Conservation (phyloP, 805 yeast genomes). For the Aciculoconidium aculeatum region DNA sequence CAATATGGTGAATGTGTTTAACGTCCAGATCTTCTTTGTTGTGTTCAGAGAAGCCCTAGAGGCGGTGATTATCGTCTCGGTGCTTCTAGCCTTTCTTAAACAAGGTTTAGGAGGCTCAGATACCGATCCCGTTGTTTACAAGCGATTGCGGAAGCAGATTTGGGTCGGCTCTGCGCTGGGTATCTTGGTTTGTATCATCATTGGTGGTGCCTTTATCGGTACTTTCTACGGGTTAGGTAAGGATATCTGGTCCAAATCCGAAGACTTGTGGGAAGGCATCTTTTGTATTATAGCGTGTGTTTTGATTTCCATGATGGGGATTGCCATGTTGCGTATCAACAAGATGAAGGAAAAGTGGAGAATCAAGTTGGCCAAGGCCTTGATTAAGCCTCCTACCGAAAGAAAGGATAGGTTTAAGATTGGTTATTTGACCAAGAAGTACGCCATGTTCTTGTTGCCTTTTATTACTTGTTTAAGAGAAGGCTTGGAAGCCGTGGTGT, state of each 20-base stretch:
- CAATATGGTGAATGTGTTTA: constrained; percentile 52
- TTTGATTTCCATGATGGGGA: constrained; percentile 89
- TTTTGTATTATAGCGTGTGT: constrained; percentile 86
- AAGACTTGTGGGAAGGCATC: constrained; percentile 96
- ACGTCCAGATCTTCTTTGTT: constrained; percentile 76
- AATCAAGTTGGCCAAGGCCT: constrained; percentile 82
- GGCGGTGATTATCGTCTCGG: constrained; percentile 89
- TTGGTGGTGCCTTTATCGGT: constrained; percentile 94
- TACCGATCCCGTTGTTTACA: constrained; percentile 49
- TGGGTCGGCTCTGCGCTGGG: constrained; percentile 81
- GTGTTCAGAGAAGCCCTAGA: constrained; percentile 92
- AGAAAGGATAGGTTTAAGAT: constrained; percentile 42
- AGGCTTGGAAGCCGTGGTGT: constrained; percentile 35
- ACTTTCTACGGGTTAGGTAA: constrained; percentile 76
- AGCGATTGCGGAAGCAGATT: constrained; percentile 66
- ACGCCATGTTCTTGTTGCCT: constrained; percentile 21
- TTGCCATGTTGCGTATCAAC: constrained; percentile 92
- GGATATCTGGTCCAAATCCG: constrained; percentile 82
- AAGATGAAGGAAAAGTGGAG: constrained; percentile 98
- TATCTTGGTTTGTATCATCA: constrained; percentile 66
- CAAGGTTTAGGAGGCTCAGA: constrained; percentile 67
- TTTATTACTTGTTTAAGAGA: constrained; percentile 22
- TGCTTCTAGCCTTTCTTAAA: constrained; percentile 82
- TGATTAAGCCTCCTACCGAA: constrained; percentile 52
- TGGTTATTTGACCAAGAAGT: constrained; percentile 27